Conservation (phyloP, 139 green algal genomes). For the Chlamydomonas sp. region DNA sequence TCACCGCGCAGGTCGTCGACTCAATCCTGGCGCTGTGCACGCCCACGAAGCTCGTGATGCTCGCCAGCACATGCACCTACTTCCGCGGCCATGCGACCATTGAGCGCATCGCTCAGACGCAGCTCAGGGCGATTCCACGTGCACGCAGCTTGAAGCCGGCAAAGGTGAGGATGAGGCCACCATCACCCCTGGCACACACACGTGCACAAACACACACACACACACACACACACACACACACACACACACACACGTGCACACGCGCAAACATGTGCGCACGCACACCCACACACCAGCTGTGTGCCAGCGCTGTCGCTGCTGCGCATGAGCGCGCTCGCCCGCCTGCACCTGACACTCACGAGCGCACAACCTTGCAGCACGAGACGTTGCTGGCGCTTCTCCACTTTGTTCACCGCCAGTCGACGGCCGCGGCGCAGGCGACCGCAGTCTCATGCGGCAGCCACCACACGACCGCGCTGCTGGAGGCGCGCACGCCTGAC, state of each 20-base stretch:
- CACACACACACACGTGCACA: neutral
- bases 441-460: constrained; percentile 57
- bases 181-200: neutral
- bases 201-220: too few species aligned
- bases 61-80: constrained; percentile 58
- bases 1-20: constrained; percentile 43
- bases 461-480: constrained; percentile 42
- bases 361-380: constrained; percentile 7
- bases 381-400: constrained; percentile 57
- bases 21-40: constrained; percentile 52
- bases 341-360: neutral
- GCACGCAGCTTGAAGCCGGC: constrained; percentile 56
- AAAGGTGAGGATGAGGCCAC: too few species aligned
- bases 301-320: neutral
- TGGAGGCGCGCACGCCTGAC: neutral
- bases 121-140: constrained; percentile 46
- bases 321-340: neutral
- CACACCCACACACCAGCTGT: neutral
- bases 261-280: neutral
- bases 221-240: neutral
- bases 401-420: constrained; percentile 60
- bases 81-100: constrained; percentile 52
- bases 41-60: constrained; percentile 45
- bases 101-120: constrained; percentile 47
- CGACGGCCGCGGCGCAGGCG: constrained; percentile 53